These are phyloP conservation scores for Enterospora canceri DNA, from an alignment of 371 early-diverging fungal species.

Conservation along the genomic window DNA sequence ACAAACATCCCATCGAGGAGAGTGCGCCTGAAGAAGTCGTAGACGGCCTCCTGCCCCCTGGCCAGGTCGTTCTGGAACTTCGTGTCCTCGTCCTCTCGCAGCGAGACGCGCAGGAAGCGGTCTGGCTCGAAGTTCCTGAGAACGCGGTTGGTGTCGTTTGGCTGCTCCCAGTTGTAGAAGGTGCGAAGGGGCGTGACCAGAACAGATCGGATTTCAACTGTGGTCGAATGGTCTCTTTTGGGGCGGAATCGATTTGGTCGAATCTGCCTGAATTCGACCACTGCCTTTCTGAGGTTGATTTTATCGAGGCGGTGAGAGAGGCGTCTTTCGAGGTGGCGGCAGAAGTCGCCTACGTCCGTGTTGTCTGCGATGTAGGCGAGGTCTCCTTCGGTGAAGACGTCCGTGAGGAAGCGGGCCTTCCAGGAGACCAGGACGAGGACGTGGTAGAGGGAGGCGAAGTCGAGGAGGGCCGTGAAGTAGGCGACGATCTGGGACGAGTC, in stretches of 20 bases:
- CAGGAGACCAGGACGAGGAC: neutral
- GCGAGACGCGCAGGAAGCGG: constrained; percentile 62
- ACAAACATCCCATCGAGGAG: constrained; percentile 60
- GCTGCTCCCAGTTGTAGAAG: constrained; percentile 11
- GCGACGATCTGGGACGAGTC: too few relatives aligned
- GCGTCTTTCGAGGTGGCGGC: neutral
- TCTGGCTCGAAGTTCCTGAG: constrained; percentile 57
- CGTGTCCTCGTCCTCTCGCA: constrained; percentile 58
- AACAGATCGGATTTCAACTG: neutral
- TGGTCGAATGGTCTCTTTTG: neutral
- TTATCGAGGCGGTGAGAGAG: neutral
- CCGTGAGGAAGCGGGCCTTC: neutral
- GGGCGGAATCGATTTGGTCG: neutral
- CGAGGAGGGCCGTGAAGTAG: neutral
- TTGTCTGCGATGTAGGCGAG: neutral
- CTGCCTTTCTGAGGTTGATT: neutral
- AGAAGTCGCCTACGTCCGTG: neutral
- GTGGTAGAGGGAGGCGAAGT: neutral
- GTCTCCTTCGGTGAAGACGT: neutral
- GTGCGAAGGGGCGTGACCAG: constrained; percentile 22
- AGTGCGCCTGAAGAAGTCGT: constrained; percentile 55
- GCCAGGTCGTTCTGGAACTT: neutral
- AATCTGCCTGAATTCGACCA: neutral
- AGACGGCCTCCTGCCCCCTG: constrained; percentile 3
- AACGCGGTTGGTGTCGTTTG: constrained; percentile 55